A percentile compares a stretch with the other conserved stretches of the same genome.
phyloP scores from a whole-genome alignment of 495 filamentous ascomycete genomes.

The Recurvomyces mirabilis region DNA sequence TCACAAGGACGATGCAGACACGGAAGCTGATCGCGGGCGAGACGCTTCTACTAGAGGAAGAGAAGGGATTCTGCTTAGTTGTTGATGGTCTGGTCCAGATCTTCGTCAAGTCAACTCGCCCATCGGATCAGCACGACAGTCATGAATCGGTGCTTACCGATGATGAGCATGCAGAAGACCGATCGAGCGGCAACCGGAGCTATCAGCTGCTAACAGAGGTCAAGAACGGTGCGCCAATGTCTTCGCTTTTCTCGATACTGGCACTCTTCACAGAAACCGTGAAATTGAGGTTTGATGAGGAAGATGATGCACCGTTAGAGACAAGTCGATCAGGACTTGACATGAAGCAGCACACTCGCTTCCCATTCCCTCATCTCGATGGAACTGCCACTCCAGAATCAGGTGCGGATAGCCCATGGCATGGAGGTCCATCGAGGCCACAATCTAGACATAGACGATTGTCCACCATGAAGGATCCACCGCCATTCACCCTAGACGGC shows the following conservation, averaged over 20 bases:
- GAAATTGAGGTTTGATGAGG: slow-evolving; percentile 54
- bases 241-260: slow-evolving; percentile 91
- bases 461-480: slow-evolving; percentile 42
- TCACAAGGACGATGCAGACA: slow-evolving; percentile 96
- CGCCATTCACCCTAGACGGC: slow-evolving; percentile 50
- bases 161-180: slow-evolving; percentile 55
- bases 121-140: slow-evolving; percentile 35
- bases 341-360: slow-evolving; percentile 1
- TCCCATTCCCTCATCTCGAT: slow-evolving; percentile 7
- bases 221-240: slow-evolving; percentile 97
- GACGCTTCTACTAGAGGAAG: slow-evolving; percentile 86
- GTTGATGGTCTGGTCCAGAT: slow-evolving; percentile 96
- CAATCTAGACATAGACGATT: slow-evolving; percentile 16
- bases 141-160: slow-evolving; percentile 33
- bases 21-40: slow-evolving; percentile 91
- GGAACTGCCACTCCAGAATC: slow-evolving; percentile 17
- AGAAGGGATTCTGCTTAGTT: slow-evolving; percentile 95
- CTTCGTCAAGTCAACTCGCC: slow-evolving; percentile 81
- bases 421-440: slow-evolving; percentile 2
- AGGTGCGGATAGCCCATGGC: slow-evolving; percentile 13
- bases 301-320: slow-evolving; percentile 18
- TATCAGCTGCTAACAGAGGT: slow-evolving; percentile 96
- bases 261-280: slow-evolving; percentile 94
- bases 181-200: slow-evolving; percentile 51
- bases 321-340: slow-evolving; percentile 13